These are phyloP conservation scores for Mycena sanguinolenta DNA, from an alignment of 768 basidiomycete species.

Conservation along the genomic window DNA sequence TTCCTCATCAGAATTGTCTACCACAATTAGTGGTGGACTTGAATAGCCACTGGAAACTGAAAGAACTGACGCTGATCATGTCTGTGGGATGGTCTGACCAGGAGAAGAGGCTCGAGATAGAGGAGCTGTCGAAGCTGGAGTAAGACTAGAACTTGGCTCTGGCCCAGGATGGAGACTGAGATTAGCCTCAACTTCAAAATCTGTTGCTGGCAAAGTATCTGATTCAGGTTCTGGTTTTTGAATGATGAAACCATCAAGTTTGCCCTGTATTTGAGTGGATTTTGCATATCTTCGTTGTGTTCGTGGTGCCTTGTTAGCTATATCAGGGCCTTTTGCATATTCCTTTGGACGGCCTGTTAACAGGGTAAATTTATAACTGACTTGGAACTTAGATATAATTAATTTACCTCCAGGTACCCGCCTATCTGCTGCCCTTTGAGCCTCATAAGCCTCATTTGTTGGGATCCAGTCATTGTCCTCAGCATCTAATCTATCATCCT, in stretches of 20 bases:
- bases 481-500: constrained; percentile 8
- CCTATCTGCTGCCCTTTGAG: background rate
- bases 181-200: background rate
- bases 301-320: background rate
- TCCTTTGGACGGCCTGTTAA: constrained; percentile 1
- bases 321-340: constrained; percentile 15
- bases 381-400: background rate
- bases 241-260: background rate
- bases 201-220: background rate
- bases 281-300: constrained; percentile 1
- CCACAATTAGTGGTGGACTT: background rate
- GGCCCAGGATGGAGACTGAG: background rate
- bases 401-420: background rate
- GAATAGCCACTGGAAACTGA: background rate
- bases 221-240: background rate
- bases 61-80: constrained; percentile 2
- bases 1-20: constrained; percentile 11
- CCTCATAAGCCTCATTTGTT: background rate
- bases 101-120: constrained; percentile 2
- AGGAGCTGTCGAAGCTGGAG: constrained; percentile 3
- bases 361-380: background rate
- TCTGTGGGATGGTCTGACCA: background rate
- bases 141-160: background rate
- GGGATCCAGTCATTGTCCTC: constrained; percentile 11
- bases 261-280: background rate